Evolutionary conservation across 2,329 filamentous ascomycete genomes (phyloP).

Genomic region (Alternaria dauci): DNA sequence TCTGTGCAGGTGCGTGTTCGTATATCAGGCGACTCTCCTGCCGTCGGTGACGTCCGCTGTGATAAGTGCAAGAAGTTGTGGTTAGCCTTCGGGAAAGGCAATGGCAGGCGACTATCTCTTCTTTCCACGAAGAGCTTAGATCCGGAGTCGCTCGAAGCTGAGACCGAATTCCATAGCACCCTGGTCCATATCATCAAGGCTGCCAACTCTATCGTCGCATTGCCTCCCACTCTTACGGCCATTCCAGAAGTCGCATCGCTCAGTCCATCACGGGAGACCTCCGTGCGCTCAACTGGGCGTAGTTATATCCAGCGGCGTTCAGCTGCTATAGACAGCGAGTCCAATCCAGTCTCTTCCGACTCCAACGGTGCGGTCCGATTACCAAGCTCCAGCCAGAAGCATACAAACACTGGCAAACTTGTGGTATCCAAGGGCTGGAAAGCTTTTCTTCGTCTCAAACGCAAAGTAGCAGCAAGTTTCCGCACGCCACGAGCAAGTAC

Average conservation of each 20-base stretch:
- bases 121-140: conserved; percentile 32
- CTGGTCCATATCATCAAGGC: conserved; percentile 34
- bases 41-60: conserved; percentile 32
- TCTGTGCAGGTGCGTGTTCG: conserved; percentile 31
- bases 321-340: background rate
- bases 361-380: background rate
- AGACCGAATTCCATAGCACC: conserved; percentile 25
- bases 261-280: conserved; percentile 20
- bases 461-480: background rate
- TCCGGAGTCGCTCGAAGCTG: conserved; percentile 23
- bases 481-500: background rate
- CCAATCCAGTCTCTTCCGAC: background rate
- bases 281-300: conserved; percentile 7
- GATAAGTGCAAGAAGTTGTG: conserved; percentile 35
- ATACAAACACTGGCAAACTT: background rate
- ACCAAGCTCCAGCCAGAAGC: background rate
- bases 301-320: background rate
- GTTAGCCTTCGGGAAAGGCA: conserved; percentile 36
- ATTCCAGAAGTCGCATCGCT: conserved; percentile 27
- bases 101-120: conserved; percentile 37
- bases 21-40: conserved; percentile 17
- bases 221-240: conserved; percentile 25
- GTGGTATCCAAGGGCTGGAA: background rate
- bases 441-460: background rate
- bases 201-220: conserved; percentile 24